phyloP scores from a whole-genome alignment of 768 basidiomycete species.

The Serendipita sp. region DNA sequence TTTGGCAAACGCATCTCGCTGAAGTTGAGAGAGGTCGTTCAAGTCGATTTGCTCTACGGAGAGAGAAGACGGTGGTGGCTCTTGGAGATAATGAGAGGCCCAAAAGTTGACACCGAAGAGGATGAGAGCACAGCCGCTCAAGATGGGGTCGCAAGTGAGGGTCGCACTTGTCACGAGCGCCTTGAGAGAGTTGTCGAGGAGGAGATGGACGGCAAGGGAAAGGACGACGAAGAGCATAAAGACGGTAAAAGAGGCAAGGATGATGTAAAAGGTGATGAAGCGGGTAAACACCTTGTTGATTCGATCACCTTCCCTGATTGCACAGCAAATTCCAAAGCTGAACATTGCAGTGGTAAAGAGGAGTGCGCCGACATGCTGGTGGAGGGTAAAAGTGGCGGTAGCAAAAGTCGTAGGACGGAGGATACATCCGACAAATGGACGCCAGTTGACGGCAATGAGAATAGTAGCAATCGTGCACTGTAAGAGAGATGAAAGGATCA shows the following conservation, averaged over 20 bases:
- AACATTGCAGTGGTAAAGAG: neutral
- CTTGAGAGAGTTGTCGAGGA: neutral
- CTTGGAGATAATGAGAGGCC: neutral
- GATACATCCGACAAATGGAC: neutral
- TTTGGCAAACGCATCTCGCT: conserved; percentile 4
- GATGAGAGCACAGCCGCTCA: conserved; percentile 1
- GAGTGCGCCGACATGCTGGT: conserved; percentile 1
- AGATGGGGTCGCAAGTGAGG: conserved; percentile 2
- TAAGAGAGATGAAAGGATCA: conserved; percentile 3
- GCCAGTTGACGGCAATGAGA: conserved; percentile 5
- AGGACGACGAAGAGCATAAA: neutral
- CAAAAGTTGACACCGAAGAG: conserved; percentile 3
- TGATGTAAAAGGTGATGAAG: conserved; percentile 4
- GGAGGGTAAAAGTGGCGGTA: conserved; percentile 1
- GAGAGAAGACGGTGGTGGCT: conserved; percentile 1
- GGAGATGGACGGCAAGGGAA: neutral
- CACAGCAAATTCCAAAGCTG: conserved; percentile 2
- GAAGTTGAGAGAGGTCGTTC: neutral
- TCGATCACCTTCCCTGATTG: neutral
- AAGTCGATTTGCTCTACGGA: neutral
- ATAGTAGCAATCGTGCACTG: conserved; percentile 5
- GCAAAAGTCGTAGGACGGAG: neutral
- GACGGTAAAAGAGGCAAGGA: conserved; percentile 2
- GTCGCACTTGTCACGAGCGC: neutral
- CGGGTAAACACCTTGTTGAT: conserved; percentile 6